Evolutionary conservation across 2,329 filamentous ascomycete species (phyloP).

Genomic region (Fusarium temperatum): DNA sequence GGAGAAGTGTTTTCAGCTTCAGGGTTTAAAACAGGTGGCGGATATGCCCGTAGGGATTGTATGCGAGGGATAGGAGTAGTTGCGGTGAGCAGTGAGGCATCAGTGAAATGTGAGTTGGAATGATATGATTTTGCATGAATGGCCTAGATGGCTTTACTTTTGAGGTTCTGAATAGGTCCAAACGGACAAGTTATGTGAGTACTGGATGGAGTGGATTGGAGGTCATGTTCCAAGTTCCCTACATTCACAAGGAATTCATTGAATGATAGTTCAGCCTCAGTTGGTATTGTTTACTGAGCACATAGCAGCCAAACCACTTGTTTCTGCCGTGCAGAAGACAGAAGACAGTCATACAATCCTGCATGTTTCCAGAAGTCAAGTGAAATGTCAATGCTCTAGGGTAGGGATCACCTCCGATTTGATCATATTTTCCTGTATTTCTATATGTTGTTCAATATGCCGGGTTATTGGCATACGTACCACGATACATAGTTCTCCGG

Average conservation of each 20-base stretch:
- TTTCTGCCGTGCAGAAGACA: neutral
- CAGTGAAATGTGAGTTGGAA: too few relatives aligned
- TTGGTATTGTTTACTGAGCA: neutral
- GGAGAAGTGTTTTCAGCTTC: neutral
- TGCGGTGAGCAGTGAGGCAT: neutral
- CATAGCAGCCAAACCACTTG: neutral
- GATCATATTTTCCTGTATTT: too few relatives aligned
- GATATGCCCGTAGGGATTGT: neutral
- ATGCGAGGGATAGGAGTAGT: neutral
- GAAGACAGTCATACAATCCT: too few relatives aligned
- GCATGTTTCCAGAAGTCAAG: neutral
- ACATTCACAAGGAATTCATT: neutral
- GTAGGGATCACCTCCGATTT: neutral
- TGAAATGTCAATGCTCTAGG: neutral
- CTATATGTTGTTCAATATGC: neutral
- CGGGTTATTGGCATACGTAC: neutral
- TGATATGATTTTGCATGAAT: neutral
- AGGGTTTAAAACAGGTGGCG: conserved; percentile 4
- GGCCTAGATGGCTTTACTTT: neutral
- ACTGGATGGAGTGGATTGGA: too few relatives aligned
- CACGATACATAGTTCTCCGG: neutral
- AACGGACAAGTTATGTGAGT: too few relatives aligned
- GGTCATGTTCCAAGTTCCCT: neutral
- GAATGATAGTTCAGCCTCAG: neutral
- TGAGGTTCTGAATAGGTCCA: neutral